A percentile compares a stretch with the other conserved stretches of the same genome.
Evolutionary conservation across 2,329 filamentous ascomycete genomes (phyloP).

Genomic region (Orbilia brochopaga): DNA sequence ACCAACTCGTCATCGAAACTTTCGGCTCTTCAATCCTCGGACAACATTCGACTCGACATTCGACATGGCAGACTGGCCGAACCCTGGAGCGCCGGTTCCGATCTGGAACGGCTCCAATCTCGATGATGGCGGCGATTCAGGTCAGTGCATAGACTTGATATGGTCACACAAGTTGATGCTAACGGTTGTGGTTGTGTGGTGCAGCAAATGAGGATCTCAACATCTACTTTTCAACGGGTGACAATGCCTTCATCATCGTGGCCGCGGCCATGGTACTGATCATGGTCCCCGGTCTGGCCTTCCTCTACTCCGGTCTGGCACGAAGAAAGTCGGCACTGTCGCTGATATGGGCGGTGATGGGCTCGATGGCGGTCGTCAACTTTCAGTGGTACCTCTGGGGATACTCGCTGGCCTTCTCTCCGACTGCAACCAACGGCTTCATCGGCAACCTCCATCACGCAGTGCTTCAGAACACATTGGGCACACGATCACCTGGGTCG

Average conservation of each 20-base stretch:
- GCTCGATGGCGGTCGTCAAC: slow-evolving; percentile 83
- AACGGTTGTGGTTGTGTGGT: slow-evolving; percentile 10
- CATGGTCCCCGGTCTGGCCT: slow-evolving; percentile 96
- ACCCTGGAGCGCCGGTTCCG: slow-evolving; percentile 41
- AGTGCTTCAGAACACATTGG: slow-evolving; percentile 83
- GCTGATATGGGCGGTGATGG: slow-evolving; percentile 97
- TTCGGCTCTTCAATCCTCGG: too few relatives aligned
- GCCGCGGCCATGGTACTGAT: slow-evolving; percentile 89
- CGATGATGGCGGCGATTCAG: slow-evolving; percentile 41
- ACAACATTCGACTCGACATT: slow-evolving; percentile 13
- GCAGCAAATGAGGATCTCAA: slow-evolving; percentile 85
- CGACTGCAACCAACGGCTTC: slow-evolving; percentile 80
- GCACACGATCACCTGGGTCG: slow-evolving; percentile 82
- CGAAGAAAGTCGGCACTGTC: slow-evolving; percentile 95
- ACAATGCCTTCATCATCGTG: slow-evolving; percentile 91
- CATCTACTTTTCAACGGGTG: slow-evolving; percentile 88
- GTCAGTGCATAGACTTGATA: slow-evolving; percentile 18
- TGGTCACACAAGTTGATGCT: slow-evolving; percentile 6
- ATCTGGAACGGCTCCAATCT: slow-evolving; percentile 36
- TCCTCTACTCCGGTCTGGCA: slow-evolving; percentile 97
- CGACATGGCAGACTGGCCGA: slow-evolving; percentile 45
- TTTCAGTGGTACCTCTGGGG: slow-evolving; percentile 99
- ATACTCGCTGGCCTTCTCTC: slow-evolving; percentile 90
- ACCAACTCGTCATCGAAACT: too few relatives aligned
- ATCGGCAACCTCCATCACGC: slow-evolving; percentile 92